Evolutionary conservation across 2,329 filamentous ascomycete species (phyloP), one percentile per base, ranked within the genome.

Genomic region (Pyricularia grisea): DNA sequence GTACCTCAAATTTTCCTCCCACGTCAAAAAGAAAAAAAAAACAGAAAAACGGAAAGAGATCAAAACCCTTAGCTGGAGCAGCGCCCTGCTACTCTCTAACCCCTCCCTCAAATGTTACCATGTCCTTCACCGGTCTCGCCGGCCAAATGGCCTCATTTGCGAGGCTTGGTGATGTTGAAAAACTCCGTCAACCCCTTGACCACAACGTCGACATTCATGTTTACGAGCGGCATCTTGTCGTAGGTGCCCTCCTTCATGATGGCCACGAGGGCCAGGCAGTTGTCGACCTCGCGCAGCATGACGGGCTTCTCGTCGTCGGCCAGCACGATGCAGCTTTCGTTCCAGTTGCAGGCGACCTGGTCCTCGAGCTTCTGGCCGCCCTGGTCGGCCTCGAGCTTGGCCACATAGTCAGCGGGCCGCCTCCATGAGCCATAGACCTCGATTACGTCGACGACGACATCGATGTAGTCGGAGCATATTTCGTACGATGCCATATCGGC

Each of bases 381-480:
- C 85, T 87, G 88, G 0, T 86, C 81, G 1, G 82, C 86, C 76
- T 90, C 88, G 6, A 90, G 81, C 27, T 79, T 78, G 67, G 84
- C 82, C 30, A 84, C 82, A 71, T 87, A 86, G 25, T 83, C 81
- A 28, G 84, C 81, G 31, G 84, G 83, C 9, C 88, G 83, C 67
- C 83, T 81, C 86, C 89, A 98, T 65, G 83, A 86, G 68, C 94
- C 94, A 76, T 97, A 99, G 58, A 99, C 90, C 77, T 98, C 94
- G 31, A 93, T 95, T 68, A 98, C 91, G 77, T 99, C 95, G 70
- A 98, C 94, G 71, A 99, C 97, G 71, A 98, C 93, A 78, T 99
- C 95, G 74, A 99, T 97, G 77, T 97, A 98, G 77, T 99, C 95
- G 67, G 93, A 97, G 81, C 95, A 99, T 76, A 98, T 97, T 81